Evolutionary conservation across 495 filamentous ascomycete species (phyloP).

Genomic region (Podospora pseudopauciseta): DNA sequence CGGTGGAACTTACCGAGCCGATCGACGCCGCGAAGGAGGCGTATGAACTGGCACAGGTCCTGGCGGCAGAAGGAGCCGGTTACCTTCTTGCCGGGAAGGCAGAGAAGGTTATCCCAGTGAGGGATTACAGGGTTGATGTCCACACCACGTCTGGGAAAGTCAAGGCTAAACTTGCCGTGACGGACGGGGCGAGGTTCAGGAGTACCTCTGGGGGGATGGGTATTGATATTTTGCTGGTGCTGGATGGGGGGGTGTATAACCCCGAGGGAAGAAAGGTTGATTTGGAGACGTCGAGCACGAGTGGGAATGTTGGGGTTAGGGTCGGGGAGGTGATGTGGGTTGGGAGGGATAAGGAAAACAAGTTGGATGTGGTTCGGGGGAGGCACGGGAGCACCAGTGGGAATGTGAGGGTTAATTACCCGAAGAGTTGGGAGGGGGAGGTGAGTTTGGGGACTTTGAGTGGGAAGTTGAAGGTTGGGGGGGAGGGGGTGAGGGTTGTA

Average conservation of each 20-base stretch:
- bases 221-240: constrained; percentile 37
- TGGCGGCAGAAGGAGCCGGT: not conserved
- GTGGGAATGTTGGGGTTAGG: constrained; percentile 29
- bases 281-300: constrained; percentile 28
- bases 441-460: constrained; percentile 28
- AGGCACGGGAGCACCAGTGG: constrained; percentile 37
- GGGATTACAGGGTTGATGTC: constrained; percentile 42
- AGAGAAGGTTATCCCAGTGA: constrained; percentile 29
- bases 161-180: constrained; percentile 31
- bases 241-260: constrained; percentile 20
- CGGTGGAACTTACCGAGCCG: constrained; percentile 35
- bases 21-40: constrained; percentile 22
- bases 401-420: constrained; percentile 33
- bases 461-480: constrained; percentile 30
- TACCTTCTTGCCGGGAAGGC: not conserved
- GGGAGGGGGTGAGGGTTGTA: constrained; percentile 35
- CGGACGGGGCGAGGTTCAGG: constrained; percentile 19
- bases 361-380: constrained; percentile 28
- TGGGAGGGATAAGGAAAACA: not conserved
- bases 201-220: constrained; percentile 29
- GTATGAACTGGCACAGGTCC: constrained; percentile 8
- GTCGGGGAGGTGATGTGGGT: constrained; percentile 40
- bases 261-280: not conserved
- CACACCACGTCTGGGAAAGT: constrained; percentile 36
- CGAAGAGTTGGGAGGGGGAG: constrained; percentile 41